A percentile compares a stretch with the other conserved stretches of the same genome.
phyloP scores from a whole-genome alignment of 768 basidiomycete genomes.

The Amanita pseudoporphyria region DNA sequence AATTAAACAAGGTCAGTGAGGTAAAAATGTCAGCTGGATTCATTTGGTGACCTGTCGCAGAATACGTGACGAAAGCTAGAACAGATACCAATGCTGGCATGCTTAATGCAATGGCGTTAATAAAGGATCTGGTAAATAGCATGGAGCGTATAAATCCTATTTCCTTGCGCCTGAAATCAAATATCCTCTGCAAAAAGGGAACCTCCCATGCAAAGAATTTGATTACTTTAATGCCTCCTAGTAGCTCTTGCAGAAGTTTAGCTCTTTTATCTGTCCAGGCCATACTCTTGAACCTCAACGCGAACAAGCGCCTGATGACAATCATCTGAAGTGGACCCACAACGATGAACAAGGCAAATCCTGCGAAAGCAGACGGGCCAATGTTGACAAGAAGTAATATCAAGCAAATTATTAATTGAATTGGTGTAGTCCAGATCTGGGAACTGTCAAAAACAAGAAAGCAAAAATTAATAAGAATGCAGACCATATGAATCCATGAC shows the following conservation, averaged over 20 bases:
- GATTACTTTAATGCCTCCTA: conserved; percentile 86
- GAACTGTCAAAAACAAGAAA: conserved; percentile 4
- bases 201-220: conserved; percentile 88
- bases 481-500: conserved; percentile 67
- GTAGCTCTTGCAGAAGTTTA: conserved; percentile 80
- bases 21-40: conserved; percentile 72
- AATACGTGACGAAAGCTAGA: conserved; percentile 67
- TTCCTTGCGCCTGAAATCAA: conserved; percentile 61
- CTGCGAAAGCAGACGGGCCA: conserved; percentile 50
- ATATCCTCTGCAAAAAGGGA: conserved; percentile 70
- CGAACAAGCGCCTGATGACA: conserved; percentile 68
- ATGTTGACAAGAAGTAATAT: conserved; percentile 65
- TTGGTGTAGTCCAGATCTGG: conserved; percentile 60
- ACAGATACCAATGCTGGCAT: conserved; percentile 77
- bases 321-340: conserved; percentile 63
- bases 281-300: conserved; percentile 66
- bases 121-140: conserved; percentile 53
- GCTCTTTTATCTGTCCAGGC: conserved; percentile 85
- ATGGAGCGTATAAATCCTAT: conserved; percentile 60
- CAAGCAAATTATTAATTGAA: conserved; percentile 73
- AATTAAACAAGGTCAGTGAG: conserved; percentile 76
- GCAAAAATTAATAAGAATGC: conserved; percentile 3
- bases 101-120: conserved; percentile 60
- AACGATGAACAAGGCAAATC: conserved; percentile 53
- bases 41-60: conserved; percentile 56